Base-by-base conservation (phyloP, 164 flowering plant species). In the Buxus sempervirens region DNA sequence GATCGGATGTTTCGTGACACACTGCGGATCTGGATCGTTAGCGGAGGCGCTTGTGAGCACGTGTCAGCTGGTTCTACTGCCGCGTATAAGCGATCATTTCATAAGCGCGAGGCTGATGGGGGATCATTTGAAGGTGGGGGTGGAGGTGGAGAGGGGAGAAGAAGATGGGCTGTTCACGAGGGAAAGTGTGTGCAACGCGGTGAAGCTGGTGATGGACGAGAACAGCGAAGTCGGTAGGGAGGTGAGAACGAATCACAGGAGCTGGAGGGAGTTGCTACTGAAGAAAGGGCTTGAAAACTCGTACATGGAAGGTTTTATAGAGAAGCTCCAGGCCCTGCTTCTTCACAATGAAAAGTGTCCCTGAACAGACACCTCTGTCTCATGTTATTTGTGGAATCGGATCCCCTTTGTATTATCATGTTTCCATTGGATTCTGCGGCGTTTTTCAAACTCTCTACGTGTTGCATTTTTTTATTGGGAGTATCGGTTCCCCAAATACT, bases 1-100 rank as follows among this genome's bases (percentile, higher is more conserved):
- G 9, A 64, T 73, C 15, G 77, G 82, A 26, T 68, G 77, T 51
- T 70, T 73, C 14, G 73, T 76, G 28, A 73, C 59, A 1, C 79
- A 73, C 36, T 76, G 82, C 49, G 79, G 82, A 21, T 70, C 16
- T 9, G 75, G 79, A 1, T 76, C 82, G 0, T 9, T 79, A 36
- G 64, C 25, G 36, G 82, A 79, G 56, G 61, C 71, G 2, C 16
- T 79, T 65, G 28, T 73, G 63, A 71, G 45, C 42, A 62, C 73
- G 14, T 79, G 79, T n/a, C 78, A 74, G 56, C 15, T 76, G 19
- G 78, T 74, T 53, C 20, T 76, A 28, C 0, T 76, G 27, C 80
- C 80, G 0, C 42, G 59, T 14, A 22, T 55, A 19, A 75, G 61
- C 2, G 82, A 76, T 32, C 79, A 76, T 36, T 59, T 72, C 10